These are phyloP conservation scores for Ceratocystis diversiconidia DNA, from an alignment of 2,329 filamentous ascomycete genomes.

Conservation along the genomic window DNA sequence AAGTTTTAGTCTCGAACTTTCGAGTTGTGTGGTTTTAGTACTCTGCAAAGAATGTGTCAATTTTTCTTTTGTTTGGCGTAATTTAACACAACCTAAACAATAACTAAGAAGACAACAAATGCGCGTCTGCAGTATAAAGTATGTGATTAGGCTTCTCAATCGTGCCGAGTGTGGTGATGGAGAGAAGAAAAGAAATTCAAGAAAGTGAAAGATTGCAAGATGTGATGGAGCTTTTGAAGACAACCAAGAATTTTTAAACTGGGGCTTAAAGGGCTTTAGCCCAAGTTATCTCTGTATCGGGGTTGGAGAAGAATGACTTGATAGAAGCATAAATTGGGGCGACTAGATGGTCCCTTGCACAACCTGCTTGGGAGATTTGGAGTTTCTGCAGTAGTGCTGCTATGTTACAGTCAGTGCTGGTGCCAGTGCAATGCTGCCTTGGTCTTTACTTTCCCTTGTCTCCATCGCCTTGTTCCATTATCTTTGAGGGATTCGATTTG, in stretches of 20 bases:
- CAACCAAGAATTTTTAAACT: not conserved
- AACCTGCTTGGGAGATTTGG: no score
- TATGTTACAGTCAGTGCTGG: no score
- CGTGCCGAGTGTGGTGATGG: not conserved
- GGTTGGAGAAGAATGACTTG: not conserved
- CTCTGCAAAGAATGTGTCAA: no score
- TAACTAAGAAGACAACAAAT: no score
- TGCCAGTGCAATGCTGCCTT: no score
- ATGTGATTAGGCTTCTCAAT: no score
- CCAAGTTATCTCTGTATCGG: constrained; percentile 11
- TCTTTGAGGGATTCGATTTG: not conserved
- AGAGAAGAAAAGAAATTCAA: not conserved
- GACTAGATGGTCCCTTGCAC: not conserved
- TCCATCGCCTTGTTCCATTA: not conserved
- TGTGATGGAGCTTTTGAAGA: constrained; percentile 10
- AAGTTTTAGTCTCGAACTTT: not conserved
- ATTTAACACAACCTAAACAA: no score
- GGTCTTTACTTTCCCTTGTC: not conserved
- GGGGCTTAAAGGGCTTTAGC: constrained; percentile 10
- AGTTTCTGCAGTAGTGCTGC: no score
- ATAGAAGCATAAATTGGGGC: not conserved
- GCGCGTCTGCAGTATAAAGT: no score
- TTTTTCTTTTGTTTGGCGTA: no score
- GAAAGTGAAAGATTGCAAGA: not conserved
- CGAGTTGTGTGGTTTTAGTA: no score